Base-by-base conservation (phyloP, 148 eudicot species). In the Polygonum maritimum region DNA sequence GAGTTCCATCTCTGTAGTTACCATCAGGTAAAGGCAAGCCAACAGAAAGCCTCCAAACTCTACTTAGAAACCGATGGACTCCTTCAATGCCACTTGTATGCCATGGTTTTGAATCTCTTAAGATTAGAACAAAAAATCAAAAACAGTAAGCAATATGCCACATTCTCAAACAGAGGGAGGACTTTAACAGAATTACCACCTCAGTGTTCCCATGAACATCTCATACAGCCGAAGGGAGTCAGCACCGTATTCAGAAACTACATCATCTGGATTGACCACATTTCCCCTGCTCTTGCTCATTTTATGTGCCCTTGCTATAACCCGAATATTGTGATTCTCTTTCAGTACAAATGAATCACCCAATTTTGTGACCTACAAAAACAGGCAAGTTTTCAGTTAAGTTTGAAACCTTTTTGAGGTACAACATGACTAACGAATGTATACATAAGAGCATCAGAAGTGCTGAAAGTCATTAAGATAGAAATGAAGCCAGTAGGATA, bases 281-380 rank as follows among this genome's bases (percentile, higher is more conserved):
- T 95, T 92, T 70, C 98, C 97, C 86, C 91, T 84, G 81, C 99
- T 95, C 83, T 95, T 95, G 82, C 99, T 95, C 99, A 95, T 95
- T 82, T 95, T 95, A 74, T 92, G 87, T 51, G 98, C 89, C 63
- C 99, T 88, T 60, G 97, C 91, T 82, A 85, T 79, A 80, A 92
- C 76, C 31, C 91, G 91, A 73, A 95, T 87, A 58, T 49, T 75
- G 19, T 90, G 91, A 79, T 95, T 79, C 65, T 95, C 97, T 91
- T 89, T 95, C 79, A 95, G 79, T 65, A 95, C 94, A 83, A 87
- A 95, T 58, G 80, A 91, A 79, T 91, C 96, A 22, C 99, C 99
- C 49, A 90, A 84, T 84, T 92, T 95, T 71, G 71, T 82, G 75
- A 95, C 97, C 99, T 95, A 81, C 71, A 73, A 76, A 44, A 71